Percentiles rank a stretch among this genome's conserved stretches.
phyloP scores from a whole-genome alignment of 495 filamentous ascomycete genomes.

The Alectoria sarmentosa region DNA sequence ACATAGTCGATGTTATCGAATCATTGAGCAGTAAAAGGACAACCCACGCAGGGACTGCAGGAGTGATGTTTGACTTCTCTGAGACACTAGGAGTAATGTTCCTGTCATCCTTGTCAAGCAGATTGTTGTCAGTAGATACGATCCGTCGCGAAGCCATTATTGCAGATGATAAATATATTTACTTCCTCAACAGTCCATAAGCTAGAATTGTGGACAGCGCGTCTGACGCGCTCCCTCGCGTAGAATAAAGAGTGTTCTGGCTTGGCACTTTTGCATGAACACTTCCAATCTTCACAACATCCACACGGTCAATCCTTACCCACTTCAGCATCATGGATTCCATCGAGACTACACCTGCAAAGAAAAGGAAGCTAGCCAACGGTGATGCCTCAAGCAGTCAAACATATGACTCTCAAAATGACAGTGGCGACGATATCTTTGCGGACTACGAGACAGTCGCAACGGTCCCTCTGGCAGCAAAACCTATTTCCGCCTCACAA shows the following conservation, averaged over 20 bases:
- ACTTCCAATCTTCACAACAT: not conserved
- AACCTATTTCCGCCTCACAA: slow-evolving; percentile 25
- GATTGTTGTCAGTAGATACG: slow-evolving; percentile 45
- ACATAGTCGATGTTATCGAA: not conserved
- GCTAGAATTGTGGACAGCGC: not conserved
- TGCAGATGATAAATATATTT: not conserved
- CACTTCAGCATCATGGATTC: slow-evolving; percentile 29
- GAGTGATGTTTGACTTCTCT: slow-evolving; percentile 42
- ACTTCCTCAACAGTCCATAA: not conserved
- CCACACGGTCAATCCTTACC: not conserved
- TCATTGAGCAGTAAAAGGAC: slow-evolving; percentile 9
- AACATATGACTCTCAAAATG: slow-evolving; percentile 39
- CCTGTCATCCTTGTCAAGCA: slow-evolving; percentile 47
- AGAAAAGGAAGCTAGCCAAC: slow-evolving; percentile 38
- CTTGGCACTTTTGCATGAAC: not conserved
- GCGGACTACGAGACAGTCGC: slow-evolving; percentile 51
- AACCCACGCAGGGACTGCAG: slow-evolving; percentile 68
- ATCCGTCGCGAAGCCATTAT: slow-evolving; percentile 54
- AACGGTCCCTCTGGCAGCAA: slow-evolving; percentile 45
- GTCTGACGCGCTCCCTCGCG: not conserved
- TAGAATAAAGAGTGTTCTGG: not conserved
- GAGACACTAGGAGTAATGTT: slow-evolving; percentile 22
- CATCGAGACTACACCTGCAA: slow-evolving; percentile 42
- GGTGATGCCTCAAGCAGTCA: slow-evolving; percentile 31
- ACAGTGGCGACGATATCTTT: slow-evolving; percentile 50